Evolutionary conservation across 768 basidiomycete species (phyloP).

Genomic region (Leccinum ochraceum): DNA sequence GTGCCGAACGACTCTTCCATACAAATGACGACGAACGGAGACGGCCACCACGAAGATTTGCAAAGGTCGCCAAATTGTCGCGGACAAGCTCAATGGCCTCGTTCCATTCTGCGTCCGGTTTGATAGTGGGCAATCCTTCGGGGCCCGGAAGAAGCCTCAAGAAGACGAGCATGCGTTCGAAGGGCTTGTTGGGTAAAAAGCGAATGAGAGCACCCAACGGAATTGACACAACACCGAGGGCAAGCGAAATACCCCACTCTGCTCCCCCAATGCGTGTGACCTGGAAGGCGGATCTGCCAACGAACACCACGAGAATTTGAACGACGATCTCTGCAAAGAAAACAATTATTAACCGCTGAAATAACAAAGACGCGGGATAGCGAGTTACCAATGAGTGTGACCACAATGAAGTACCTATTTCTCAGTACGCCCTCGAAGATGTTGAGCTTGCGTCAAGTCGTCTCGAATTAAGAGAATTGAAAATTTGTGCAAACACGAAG

Average conservation of each 20-base stretch:
- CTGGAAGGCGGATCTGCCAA: constrained; percentile 91
- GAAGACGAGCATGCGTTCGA: constrained; percentile 60
- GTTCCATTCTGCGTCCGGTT: constrained; percentile 68
- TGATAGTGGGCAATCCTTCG: constrained; percentile 60
- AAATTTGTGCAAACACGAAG: constrained; percentile 98
- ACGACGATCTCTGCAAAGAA: constrained; percentile 69
- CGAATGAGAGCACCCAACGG: constrained; percentile 86
- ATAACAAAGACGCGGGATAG: neutral
- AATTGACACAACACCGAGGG: constrained; percentile 83
- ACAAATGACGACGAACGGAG: constrained; percentile 85
- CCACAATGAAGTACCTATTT: constrained; percentile 83
- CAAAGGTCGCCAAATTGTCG: constrained; percentile 84
- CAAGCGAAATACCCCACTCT: constrained; percentile 93
- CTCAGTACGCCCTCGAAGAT: constrained; percentile 79
- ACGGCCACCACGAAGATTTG: constrained; percentile 86
- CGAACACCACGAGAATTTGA: constrained; percentile 86
- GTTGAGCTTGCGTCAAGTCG: constrained; percentile 78
- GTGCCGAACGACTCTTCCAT: constrained; percentile 71
- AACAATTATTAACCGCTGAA: constrained; percentile 7
- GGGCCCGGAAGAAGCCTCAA: constrained; percentile 63
- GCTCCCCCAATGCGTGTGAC: constrained; percentile 75
- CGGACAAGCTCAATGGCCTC: constrained; percentile 79
- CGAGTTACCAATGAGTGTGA: constrained; percentile 79
- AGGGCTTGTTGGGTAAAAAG: constrained; percentile 74
- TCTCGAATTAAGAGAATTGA: constrained; percentile 92